These are phyloP conservation scores for Ceratobasidium sp. DNA, from an alignment of 1,284 basidiomycete genomes.

Conservation along the genomic window DNA sequence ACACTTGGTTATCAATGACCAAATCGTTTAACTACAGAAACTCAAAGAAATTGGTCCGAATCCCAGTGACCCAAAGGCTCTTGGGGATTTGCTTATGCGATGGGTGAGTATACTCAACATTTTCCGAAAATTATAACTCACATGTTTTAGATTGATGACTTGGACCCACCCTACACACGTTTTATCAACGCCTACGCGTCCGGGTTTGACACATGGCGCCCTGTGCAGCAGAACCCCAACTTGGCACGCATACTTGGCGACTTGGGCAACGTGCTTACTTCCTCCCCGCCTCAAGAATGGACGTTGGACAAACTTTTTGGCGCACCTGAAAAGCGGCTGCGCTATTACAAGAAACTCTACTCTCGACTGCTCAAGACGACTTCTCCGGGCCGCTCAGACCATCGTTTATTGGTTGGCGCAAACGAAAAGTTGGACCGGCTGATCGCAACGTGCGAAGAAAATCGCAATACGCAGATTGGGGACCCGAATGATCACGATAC, in stretches of 20 bases:
- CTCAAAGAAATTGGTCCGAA: slow-evolving; percentile 93
- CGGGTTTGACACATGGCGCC: slow-evolving; percentile 87
- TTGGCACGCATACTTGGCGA: slow-evolving; percentile 75
- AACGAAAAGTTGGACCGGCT: slow-evolving; percentile 84
- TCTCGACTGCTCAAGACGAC: slow-evolving; percentile 88
- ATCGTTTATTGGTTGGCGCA: slow-evolving; percentile 81
- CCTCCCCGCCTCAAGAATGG: slow-evolving; percentile 71
- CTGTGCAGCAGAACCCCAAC: slow-evolving; percentile 78
- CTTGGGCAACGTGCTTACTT: slow-evolving; percentile 74
- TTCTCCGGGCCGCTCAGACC: slow-evolving; percentile 87
- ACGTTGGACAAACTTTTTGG: slow-evolving; percentile 89
- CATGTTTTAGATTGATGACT: slow-evolving; percentile 79
- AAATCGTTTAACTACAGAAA: slow-evolving; percentile 65
- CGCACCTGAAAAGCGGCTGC: slow-evolving; percentile 83
- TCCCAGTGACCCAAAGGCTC: slow-evolving; percentile 92
- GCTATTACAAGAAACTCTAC: slow-evolving; percentile 95
- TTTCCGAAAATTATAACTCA: slow-evolving; percentile 13
- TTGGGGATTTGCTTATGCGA: slow-evolving; percentile 96
- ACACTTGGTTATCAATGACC: slow-evolving; percentile 43
- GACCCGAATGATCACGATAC: slow-evolving; percentile 36
- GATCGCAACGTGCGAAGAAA: slow-evolving; percentile 72
- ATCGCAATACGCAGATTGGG: slow-evolving; percentile 51
- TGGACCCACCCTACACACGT: slow-evolving; percentile 85
- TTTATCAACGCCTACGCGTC: slow-evolving; percentile 79
- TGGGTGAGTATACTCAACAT: slow-evolving; percentile 74